Conservation (phyloP, 2,329 filamentous ascomycete genomes). For the Aspergillus nomiae region DNA sequence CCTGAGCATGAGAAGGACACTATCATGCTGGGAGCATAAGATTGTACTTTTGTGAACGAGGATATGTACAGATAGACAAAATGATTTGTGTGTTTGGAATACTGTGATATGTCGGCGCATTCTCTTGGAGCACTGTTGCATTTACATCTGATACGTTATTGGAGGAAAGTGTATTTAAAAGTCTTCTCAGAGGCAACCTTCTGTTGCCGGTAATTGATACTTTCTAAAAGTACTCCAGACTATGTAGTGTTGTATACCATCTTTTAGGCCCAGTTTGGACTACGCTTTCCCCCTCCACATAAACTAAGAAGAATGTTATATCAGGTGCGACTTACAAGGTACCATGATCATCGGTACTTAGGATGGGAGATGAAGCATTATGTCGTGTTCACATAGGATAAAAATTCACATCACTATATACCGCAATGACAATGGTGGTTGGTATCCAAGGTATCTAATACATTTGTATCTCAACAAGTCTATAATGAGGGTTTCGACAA, state of each 20-base stretch:
- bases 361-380: neutral
- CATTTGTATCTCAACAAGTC: neutral
- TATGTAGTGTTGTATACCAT: neutral
- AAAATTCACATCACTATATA: neutral
- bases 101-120: constrained; percentile 19
- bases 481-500: neutral
- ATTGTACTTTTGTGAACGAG: constrained; percentile 10
- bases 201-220: constrained; percentile 8
- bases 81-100: constrained; percentile 12
- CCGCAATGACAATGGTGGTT: constrained; percentile 5
- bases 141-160: constrained; percentile 16
- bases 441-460: constrained; percentile 14
- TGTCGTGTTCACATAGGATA: neutral
- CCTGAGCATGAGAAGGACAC: constrained; percentile 40
- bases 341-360: neutral
- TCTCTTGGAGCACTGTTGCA: constrained; percentile 24
- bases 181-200: constrained; percentile 9
- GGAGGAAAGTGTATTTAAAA: constrained; percentile 16
- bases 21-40: constrained; percentile 40
- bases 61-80: constrained; percentile 24
- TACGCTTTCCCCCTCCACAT: neutral
- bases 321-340: neutral
- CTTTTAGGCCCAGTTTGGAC: neutral
- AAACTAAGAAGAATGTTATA: no score
- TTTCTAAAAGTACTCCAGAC: neutral